These are phyloP conservation scores for Paecilomyces sp. DNA, from an alignment of 2,329 filamentous ascomycete species.

Conservation along the genomic window DNA sequence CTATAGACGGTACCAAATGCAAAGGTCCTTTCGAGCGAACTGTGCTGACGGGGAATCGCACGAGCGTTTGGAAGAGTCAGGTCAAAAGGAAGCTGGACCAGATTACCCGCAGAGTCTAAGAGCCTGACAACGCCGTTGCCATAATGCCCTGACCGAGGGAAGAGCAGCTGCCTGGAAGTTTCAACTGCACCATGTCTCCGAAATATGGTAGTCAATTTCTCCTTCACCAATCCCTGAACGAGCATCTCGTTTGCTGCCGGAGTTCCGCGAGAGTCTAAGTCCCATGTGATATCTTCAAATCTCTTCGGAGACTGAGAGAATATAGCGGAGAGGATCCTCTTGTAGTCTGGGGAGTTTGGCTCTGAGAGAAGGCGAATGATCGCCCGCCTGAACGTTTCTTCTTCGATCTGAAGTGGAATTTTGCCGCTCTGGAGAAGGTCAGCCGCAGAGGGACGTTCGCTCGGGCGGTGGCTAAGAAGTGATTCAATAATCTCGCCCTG, in stretches of 20 bases:
- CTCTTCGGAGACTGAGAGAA: constrained; percentile 71
- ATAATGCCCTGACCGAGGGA: constrained; percentile 78
- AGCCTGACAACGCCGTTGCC: constrained; percentile 66
- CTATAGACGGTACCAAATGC: constrained; percentile 85
- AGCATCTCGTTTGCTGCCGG: constrained; percentile 50
- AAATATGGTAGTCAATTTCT: constrained; percentile 70
- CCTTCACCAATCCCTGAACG: constrained; percentile 65
- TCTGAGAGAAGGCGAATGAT: constrained; percentile 70
- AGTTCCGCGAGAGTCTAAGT: constrained; percentile 54
- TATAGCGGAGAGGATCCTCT: constrained; percentile 78
- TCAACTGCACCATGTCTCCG: constrained; percentile 85
- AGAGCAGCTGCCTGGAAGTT: constrained; percentile 63
- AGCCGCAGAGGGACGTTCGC: constrained; percentile 70
- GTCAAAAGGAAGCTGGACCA: constrained; percentile 91
- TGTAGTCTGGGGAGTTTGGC: constrained; percentile 77
- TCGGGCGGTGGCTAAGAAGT: constrained; percentile 74
- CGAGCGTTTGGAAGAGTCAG: constrained; percentile 83
- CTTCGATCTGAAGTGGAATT: constrained; percentile 84
- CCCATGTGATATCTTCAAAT: constrained; percentile 75
- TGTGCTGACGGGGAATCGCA: constrained; percentile 61
- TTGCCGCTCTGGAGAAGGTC: constrained; percentile 81
- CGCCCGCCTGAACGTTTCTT: constrained; percentile 78
- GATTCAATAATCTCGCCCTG: constrained; percentile 74
- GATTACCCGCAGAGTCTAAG: constrained; percentile 74
- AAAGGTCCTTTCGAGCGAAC: constrained; percentile 67